Evolutionary conservation across 768 basidiomycete species (phyloP).

Genomic region (Hortiboletus campestris): DNA sequence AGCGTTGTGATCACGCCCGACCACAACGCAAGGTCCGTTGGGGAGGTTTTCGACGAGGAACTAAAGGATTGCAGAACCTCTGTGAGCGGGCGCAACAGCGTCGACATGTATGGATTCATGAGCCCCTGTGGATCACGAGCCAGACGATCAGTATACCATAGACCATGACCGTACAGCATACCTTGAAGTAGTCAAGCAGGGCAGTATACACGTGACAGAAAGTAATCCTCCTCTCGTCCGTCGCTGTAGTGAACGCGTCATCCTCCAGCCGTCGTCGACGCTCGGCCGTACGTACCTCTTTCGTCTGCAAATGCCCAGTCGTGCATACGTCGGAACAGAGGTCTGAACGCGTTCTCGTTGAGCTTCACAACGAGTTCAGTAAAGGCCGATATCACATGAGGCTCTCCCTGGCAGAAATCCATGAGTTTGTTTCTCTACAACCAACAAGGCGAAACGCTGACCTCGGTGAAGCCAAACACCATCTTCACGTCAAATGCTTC

Average conservation of each 20-base stretch:
- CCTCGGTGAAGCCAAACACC: conserved; percentile 28
- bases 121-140: conserved; percentile 48
- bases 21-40: conserved; percentile 56
- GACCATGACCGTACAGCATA: conserved; percentile 26
- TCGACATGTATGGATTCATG: conserved; percentile 90
- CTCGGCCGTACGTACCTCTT: conserved; percentile 35
- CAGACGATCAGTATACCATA: background rate
- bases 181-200: conserved; percentile 88
- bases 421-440: background rate
- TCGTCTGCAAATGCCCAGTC: conserved; percentile 88
- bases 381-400: conserved; percentile 66
- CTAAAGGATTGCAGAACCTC: conserved; percentile 57
- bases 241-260: conserved; percentile 11
- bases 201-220: conserved; percentile 74
- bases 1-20: conserved; percentile 56
- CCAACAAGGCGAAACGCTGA: conserved; percentile 10
- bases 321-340: conserved; percentile 85
- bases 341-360: conserved; percentile 88
- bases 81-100: conserved; percentile 64
- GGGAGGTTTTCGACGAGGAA: conserved; percentile 17
- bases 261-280: background rate
- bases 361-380: conserved; percentile 88
- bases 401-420: conserved; percentile 44
- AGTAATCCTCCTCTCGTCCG: conserved; percentile 54
- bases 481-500: conserved; percentile 64